Evolutionary conservation across 208 protist genomes (phyloP).

Genomic region (Novymonas esmeraldas): DNA sequence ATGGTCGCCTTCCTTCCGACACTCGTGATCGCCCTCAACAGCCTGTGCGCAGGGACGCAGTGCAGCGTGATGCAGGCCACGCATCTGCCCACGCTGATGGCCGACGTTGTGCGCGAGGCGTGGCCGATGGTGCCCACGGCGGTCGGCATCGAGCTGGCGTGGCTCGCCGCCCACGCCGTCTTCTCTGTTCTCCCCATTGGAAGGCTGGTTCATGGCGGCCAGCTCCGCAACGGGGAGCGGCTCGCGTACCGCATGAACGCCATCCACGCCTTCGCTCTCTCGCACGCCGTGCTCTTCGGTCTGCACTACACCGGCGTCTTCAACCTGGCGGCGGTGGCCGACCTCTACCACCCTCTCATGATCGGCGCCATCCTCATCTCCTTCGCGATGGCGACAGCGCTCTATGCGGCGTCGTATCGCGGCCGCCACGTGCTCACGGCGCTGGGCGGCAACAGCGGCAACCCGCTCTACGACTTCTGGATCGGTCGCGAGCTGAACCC

Average conservation of each 20-base stretch:
- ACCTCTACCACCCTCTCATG: slow-evolving; percentile 70
- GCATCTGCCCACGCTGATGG: slow-evolving; percentile 29
- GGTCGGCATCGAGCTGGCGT: slow-evolving; percentile 58
- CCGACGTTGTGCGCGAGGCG: slow-evolving; percentile 19
- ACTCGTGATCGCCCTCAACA: slow-evolving; percentile 66
- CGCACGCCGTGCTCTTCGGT: slow-evolving; percentile 48
- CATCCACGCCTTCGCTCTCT: slow-evolving; percentile 74
- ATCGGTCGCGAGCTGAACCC: slow-evolving; percentile 97
- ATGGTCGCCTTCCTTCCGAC: slow-evolving; percentile 65
- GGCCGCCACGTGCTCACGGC: slow-evolving; percentile 63
- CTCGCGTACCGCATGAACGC: slow-evolving; percentile 87
- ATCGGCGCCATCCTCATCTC: slow-evolving; percentile 79
- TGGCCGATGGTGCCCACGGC: slow-evolving; percentile 50
- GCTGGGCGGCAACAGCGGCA: slow-evolving; percentile 84
- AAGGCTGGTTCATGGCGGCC: slow-evolving; percentile 52
- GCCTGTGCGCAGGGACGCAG: slow-evolving; percentile 42
- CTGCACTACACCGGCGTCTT: slow-evolving; percentile 51
- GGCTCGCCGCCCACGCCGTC: slow-evolving; percentile 67
- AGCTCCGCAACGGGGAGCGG: slow-evolving; percentile 63
- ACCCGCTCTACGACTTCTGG: slow-evolving; percentile 95
- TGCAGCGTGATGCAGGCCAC: slow-evolving; percentile 32
- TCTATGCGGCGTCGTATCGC: slow-evolving; percentile 76
- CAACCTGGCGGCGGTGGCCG: slow-evolving; percentile 50
- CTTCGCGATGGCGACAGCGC: slow-evolving; percentile 55
- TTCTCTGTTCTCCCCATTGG: slow-evolving; percentile 78